Evolutionary conservation across 495 filamentous ascomycete species (phyloP), one percentile per base, ranked within the genome.

Genomic region (Xylaria grammica): DNA sequence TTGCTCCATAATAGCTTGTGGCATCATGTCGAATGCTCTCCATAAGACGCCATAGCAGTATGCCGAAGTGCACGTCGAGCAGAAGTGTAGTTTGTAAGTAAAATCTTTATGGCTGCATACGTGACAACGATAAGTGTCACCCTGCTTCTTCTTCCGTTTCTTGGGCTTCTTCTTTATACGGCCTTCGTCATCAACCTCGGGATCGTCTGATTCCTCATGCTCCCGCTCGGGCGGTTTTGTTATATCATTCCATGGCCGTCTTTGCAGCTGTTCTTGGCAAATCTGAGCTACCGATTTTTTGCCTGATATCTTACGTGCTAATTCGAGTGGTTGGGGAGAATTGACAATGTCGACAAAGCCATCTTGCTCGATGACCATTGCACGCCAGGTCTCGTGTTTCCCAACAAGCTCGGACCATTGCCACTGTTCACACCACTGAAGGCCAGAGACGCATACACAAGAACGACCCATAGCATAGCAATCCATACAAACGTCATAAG

Each of bases 401-500:
- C 85, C 77, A 0, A 82, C 77, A n/a, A 98, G 81, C 6, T 91
- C 84, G 34, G 86, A 81, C 94, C 93, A 97, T 20, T 82, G 77
- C 78, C 93, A 96, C 73, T 99, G 95, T 70, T 99, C 93, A 27
- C 91, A 90, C 94, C 94, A 99, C 57, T 85, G 89, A 29, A 95
- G 84, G 10, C 86, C 87, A 6, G 93, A 95, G 36, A 95, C 83
- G 68, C 95, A 99, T 8, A 80, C 82, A 73, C 95, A 99, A 65
- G 92, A 96, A 52, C 95, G 87, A 36, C 95, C 95, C 87, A 97
- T 94, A 17, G 86, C 89, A 67, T 94, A 98, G 73, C 95, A 99
- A 46, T 99, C 94, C 88, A 99, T 92, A 73, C 95, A 99, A 13
- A 99, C 85, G 70, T 99, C 95, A 71, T 97, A 99, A 0, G 89